Conservation (phyloP, 805 yeast genomes). For the Cyberlindnera xishuangbannaensis region DNA sequence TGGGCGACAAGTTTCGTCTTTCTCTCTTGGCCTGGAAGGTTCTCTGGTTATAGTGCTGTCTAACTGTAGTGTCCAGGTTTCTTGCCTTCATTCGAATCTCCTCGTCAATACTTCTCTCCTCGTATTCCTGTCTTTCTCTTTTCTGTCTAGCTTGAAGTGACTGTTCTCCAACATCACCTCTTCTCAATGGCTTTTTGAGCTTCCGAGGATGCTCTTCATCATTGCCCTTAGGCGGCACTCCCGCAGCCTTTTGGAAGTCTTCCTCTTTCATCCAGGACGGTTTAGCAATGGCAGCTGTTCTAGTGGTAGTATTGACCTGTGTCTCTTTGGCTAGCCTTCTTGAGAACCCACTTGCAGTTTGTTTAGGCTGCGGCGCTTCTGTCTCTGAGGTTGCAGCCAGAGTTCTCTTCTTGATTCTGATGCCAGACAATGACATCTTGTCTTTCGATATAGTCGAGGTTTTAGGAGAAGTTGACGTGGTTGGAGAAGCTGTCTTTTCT, state of each 20-base stretch:
- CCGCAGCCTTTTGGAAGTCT: conserved; percentile 1
- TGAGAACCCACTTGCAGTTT: conserved; percentile 6
- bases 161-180: conserved; percentile 9
- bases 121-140: conserved; percentile 4
- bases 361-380: too few relatives aligned
- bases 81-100: conserved; percentile 11
- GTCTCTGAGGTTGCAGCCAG: background rate
- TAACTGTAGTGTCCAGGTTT: conserved; percentile 55
- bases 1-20: conserved; percentile 70
- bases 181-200: conserved; percentile 16
- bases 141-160: conserved; percentile 1
- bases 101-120: conserved; percentile 4
- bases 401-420: conserved; percentile 15
- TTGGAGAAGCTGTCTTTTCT: background rate
- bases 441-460: background rate
- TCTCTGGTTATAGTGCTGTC: conserved; percentile 81
- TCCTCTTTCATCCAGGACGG: conserved; percentile 6
- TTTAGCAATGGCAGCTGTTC: background rate
- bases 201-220: conserved; percentile 9
- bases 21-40: conserved; percentile 60
- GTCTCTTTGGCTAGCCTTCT: conserved; percentile 5
- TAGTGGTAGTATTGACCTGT: background rate
- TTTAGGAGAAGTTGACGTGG: background rate
- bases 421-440: background rate
- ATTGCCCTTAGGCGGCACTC: background rate